phyloP scores from a whole-genome alignment of 352 stramenopile species.

The Aphanomyces stellatus region DNA sequence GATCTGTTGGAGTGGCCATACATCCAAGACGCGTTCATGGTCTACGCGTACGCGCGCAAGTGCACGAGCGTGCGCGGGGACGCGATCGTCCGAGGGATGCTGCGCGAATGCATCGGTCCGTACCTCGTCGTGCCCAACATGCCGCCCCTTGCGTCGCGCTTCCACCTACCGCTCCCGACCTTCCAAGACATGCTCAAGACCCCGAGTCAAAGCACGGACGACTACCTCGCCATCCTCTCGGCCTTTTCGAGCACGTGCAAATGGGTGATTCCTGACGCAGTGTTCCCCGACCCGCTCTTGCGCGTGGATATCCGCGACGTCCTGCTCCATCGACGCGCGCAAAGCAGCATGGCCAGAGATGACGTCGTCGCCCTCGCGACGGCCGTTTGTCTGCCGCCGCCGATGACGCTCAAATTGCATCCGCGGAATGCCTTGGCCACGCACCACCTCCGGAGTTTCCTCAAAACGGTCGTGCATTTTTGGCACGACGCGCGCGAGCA shows the following conservation, averaged over 20 bases:
- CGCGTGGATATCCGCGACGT: background rate
- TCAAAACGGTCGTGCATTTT: slow-evolving; percentile 4
- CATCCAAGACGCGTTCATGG: background rate
- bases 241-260: background rate
- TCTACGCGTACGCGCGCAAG: background rate
- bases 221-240: slow-evolving; percentile 9
- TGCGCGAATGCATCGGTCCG: background rate
- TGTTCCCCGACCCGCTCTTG: background rate
- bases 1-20: background rate
- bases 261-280: background rate
- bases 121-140: background rate
- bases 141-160: background rate
- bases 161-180: slow-evolving; percentile 1
- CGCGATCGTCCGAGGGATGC: background rate
- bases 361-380: too few species aligned
- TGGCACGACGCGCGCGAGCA: background rate
- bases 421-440: slow-evolving; percentile 1
- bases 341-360: background rate
- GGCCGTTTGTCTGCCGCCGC: too few species aligned
- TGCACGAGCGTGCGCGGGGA: background rate
- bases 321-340: background rate
- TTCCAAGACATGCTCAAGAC: slow-evolving; percentile 13
- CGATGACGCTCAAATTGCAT: slow-evolving; percentile 9
- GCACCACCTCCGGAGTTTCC: slow-evolving; percentile 1
- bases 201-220: background rate